A percentile compares a stretch with the other conserved stretches of the same genome.
Evolutionary conservation across 140 eudicot species (phyloP).

Genomic region (Bidens hawaiensis): DNA sequence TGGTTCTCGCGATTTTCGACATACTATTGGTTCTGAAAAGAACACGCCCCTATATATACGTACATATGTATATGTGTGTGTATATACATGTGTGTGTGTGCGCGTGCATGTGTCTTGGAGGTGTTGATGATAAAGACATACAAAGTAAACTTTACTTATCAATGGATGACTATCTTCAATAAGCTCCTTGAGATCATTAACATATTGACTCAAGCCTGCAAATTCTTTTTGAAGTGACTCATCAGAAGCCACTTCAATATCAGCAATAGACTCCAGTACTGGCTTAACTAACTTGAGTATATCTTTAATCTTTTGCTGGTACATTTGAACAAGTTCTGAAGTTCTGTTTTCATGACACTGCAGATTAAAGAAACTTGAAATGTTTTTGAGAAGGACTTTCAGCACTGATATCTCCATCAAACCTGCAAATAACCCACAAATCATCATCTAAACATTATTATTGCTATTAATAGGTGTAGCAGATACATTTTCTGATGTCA

Average conservation of each 20-base stretch:
- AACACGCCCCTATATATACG: too few species aligned
- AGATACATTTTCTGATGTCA: not conserved
- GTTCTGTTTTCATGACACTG: conserved; percentile 45
- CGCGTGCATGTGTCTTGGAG: not conserved
- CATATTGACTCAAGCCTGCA: conserved; percentile 40
- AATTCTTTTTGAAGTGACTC: conserved; percentile 68
- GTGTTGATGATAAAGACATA: conserved; percentile 34
- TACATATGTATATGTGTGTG: too few species aligned
- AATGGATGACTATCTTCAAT: conserved; percentile 72
- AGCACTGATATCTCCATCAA: conserved; percentile 79
- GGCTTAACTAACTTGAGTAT: conserved; percentile 70
- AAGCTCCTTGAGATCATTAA: conserved; percentile 64
- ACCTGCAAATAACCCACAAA: conserved; percentile 38
- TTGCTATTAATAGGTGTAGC: too few species aligned
- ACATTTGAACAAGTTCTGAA: conserved; percentile 52
- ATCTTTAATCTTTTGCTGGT: conserved; percentile 59
- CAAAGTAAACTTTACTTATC: conserved; percentile 89
- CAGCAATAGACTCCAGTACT: conserved; percentile 52
- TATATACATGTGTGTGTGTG: not conserved
- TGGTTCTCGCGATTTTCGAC: too few species aligned
- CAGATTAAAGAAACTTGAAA: conserved; percentile 53
- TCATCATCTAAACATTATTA: conserved; percentile 11
- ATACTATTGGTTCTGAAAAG: too few species aligned
- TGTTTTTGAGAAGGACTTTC: conserved; percentile 58
- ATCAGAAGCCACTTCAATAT: conserved; percentile 51